phyloP scores from a whole-genome alignment of 1,284 basidiomycete genomes.

The Fomitiporia mediterranea region DNA sequence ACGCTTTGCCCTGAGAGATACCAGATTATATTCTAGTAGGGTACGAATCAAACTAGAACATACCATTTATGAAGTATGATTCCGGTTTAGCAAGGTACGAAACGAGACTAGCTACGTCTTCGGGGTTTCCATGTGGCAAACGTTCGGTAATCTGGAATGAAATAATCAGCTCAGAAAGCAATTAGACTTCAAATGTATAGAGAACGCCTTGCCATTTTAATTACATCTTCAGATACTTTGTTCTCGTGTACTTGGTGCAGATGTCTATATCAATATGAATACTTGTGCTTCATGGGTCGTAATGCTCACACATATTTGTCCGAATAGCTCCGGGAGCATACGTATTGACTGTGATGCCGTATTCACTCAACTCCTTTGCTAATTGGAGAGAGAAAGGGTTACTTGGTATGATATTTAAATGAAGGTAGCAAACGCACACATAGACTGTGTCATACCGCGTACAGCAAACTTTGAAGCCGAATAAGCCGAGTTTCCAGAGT shows the following conservation, averaged over 20 bases:
- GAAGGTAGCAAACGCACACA: neutral
- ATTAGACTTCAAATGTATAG: too few relatives aligned
- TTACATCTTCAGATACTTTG: too few relatives aligned
- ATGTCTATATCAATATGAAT: too few relatives aligned
- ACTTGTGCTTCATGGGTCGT: neutral
- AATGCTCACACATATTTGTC: conserved; percentile 13
- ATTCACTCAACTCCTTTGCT: conserved; percentile 20
- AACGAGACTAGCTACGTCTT: conserved; percentile 9
- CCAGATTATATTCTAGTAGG: neutral
- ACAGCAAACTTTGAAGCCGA: conserved; percentile 14
- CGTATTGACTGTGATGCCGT: conserved; percentile 21
- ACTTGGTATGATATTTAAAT: neutral
- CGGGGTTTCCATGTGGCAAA: neutral
- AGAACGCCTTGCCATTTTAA: too few relatives aligned
- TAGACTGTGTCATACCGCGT: conserved; percentile 15
- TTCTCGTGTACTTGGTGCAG: too few relatives aligned
- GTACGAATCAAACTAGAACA: too few relatives aligned
- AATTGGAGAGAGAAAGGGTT: neutral
- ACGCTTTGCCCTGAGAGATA: neutral
- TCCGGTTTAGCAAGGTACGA: conserved; percentile 12
- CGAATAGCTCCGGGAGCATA: conserved; percentile 15
- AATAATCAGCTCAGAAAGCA: too few relatives aligned
- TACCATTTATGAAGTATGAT: conserved; percentile 10
- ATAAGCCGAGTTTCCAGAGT: conserved; percentile 8
- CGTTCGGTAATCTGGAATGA: neutral